A percentile compares a stretch with the other conserved stretches of the same genome.
phyloP scores from a whole-genome alignment of 73 alveolate species.

The Paramecium caudatum region DNA sequence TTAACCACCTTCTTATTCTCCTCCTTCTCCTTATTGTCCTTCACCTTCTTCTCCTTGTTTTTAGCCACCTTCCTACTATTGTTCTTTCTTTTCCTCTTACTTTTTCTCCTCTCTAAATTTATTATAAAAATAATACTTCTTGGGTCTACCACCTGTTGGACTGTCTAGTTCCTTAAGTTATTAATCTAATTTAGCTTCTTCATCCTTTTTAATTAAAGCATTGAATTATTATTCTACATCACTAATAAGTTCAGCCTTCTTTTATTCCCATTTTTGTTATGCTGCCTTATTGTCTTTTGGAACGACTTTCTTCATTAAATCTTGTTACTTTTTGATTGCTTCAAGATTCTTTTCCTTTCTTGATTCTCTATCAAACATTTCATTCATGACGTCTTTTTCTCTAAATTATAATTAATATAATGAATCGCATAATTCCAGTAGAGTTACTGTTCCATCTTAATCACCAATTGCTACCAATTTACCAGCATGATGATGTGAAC shows the following conservation, averaged over 20 bases:
- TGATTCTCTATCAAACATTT: conserved; percentile 92
- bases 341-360: conserved; percentile 94
- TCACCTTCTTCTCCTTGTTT: neutral
- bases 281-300: conserved; percentile 70
- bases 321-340: conserved; percentile 82
- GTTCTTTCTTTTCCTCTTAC: neutral
- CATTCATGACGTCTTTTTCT: conserved; percentile 87
- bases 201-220: conserved; percentile 33
- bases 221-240: conserved; percentile 65
- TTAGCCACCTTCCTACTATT: neutral
- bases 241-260: conserved; percentile 71
- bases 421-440: conserved; percentile 89
- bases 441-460: conserved; percentile 95
- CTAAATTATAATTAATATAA: conserved; percentile 84
- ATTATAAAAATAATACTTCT: neutral
- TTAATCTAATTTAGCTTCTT: conserved; percentile 60
- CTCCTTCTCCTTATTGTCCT: neutral
- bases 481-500: conserved; percentile 80
- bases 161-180: conserved; percentile 83
- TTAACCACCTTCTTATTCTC: neutral
- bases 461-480: conserved; percentile 93
- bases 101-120: neutral
- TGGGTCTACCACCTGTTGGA: conserved; percentile 40
- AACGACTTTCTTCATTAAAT: conserved; percentile 63
- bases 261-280: conserved; percentile 75